Conservation (phyloP, 495 filamentous ascomycete species). For the Chaetomium fimeti region DNA sequence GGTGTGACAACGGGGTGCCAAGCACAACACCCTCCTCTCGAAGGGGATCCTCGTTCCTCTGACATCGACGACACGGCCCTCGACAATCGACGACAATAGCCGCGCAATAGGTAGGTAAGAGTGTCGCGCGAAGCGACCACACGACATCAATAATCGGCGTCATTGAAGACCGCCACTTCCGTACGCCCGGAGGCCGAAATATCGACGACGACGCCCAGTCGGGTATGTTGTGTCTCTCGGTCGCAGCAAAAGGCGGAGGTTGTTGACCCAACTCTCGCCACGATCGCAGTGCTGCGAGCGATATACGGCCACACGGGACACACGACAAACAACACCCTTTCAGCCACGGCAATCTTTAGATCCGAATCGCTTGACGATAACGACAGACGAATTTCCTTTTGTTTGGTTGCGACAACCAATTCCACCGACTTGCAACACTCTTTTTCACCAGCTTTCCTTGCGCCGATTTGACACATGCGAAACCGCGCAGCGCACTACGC, state of each 20-base stretch:
- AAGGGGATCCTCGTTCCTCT: conserved; percentile 19
- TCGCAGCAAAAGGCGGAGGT: conserved; percentile 10
- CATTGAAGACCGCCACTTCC: conserved; percentile 2
- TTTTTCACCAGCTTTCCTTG: conserved; percentile 16
- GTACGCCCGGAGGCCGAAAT: background rate
- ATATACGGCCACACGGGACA: conserved; percentile 12
- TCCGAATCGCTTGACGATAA: conserved; percentile 11
- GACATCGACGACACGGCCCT: conserved; percentile 18
- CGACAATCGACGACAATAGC: conserved; percentile 20
- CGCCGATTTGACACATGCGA: conserved; percentile 28
- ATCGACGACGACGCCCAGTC: conserved; percentile 3
- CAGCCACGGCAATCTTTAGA: conserved; percentile 7
- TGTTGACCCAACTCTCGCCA: conserved; percentile 17
- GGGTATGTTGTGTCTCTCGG: conserved; percentile 20
- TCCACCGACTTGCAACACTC: conserved; percentile 22
- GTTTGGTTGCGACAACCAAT: conserved; percentile 17
- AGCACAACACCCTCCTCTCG: conserved; percentile 26
- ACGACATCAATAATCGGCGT: conserved; percentile 1
- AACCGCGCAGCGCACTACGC: conserved; percentile 21
- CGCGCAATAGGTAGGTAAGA: conserved; percentile 22
- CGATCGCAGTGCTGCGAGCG: conserved; percentile 20
- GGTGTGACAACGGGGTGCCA: conserved; percentile 15
- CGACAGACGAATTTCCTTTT: conserved; percentile 24
- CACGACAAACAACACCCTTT: background rate
- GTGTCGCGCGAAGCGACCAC: conserved; percentile 11